Evolutionary conservation across 1,139 yeast species (phyloP).

Genomic region (Pneumocystis sp.): DNA sequence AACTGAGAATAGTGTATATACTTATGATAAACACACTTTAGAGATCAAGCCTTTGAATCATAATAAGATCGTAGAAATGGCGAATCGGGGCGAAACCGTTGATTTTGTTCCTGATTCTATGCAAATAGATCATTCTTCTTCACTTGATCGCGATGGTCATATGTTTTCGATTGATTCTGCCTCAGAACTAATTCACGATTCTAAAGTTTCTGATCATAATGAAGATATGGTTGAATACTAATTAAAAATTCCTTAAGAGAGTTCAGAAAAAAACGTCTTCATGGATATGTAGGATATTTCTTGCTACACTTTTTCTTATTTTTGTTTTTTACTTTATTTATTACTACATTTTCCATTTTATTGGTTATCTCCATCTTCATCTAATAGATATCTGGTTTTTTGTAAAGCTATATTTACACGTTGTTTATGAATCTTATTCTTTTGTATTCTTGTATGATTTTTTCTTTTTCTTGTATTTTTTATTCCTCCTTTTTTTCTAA

Average conservation of each 20-base stretch:
- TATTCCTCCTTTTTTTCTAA: too few relatives aligned
- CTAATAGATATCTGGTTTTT: too few relatives aligned
- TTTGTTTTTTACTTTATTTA: too few relatives aligned
- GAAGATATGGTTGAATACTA: background rate
- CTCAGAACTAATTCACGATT: background rate
- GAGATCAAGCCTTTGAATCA: background rate
- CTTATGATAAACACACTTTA: background rate
- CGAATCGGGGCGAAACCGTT: background rate
- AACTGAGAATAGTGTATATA: background rate
- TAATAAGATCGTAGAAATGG: background rate
- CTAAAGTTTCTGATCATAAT: background rate
- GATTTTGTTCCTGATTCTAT: background rate
- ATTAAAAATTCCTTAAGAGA: background rate
- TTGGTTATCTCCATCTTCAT: too few relatives aligned
- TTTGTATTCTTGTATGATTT: background rate
- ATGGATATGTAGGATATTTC: too few relatives aligned
- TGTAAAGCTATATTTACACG: too few relatives aligned
- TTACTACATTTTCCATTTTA: too few relatives aligned
- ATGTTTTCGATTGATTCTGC: background rate
- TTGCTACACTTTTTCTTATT: background rate
- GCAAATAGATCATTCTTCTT: background rate
- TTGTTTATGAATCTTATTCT: too few relatives aligned
- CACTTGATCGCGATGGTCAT: background rate
- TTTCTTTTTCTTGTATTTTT: background rate
- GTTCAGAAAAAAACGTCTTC: too few relatives aligned